Evolutionary conservation across 176 grass and related monocot genomes (phyloP), one percentile per base, ranked within the genome.

Genomic region (Aegilops speltoides): DNA sequence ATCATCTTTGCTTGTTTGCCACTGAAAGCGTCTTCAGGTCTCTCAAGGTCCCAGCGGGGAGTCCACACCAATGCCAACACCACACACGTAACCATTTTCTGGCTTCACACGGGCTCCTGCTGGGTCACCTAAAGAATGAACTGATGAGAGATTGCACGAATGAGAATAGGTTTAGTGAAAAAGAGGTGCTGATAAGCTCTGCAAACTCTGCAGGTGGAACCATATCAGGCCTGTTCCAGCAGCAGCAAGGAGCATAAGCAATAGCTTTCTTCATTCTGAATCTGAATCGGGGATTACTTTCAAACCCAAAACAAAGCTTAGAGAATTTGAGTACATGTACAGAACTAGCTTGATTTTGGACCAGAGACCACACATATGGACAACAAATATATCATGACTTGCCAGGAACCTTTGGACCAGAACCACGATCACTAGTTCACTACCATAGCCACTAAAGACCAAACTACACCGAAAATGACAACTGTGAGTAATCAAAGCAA

Each of bases 391-490:
- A 15, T 57, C 69, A 88, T 71, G 22, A 77, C 86, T 82, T 96
- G 93, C 97, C 96, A 83, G 79, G 90, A 57, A 98, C 91, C 77
- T 89, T 96, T 59, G 78, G 79, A 56, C 96, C 97, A 77, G 97
- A 98, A 24, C 94, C 90, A 45, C 96, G 82, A 90, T 96, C 87
- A 45, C 92, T 98, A 43, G 82, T 88, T 96, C 87, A 45, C 92
- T 98, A 43, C 97, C 97, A 64, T 96, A 96, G 85, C 96, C 97
- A 16, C 78, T 85, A 91, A 96, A 98, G 31, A 98, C 28, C 68
- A 71, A 86, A 90, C 94, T 99, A 79, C 84, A 93, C 34, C 34
- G 19, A 37, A 62, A 80, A 41, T 22, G 14, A 84, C 22, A n/a
- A 56, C 17, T 12, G 57, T 84, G 2, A 81, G 25, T 26, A 68